Percentiles rank a stretch among this genome's conserved stretches.
phyloP scores from a whole-genome alignment of 1,139 yeast genomes.

The Nakaseomyces sp. region DNA sequence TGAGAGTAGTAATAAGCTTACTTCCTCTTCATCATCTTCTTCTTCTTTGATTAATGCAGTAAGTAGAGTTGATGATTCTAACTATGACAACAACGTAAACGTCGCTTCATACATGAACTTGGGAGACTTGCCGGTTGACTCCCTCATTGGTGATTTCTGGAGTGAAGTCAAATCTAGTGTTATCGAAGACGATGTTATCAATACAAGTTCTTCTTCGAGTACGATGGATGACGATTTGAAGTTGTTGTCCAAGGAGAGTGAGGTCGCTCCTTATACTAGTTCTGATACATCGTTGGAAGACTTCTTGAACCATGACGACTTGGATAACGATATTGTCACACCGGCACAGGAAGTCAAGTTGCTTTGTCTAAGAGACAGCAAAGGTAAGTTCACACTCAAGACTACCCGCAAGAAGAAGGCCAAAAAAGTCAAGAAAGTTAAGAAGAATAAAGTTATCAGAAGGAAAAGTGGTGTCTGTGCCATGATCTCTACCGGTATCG shows the following conservation, averaged over 20 bases:
- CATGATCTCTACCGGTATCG: conserved; percentile 30
- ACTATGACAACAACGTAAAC: no score
- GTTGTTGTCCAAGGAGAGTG: conserved; percentile 3
- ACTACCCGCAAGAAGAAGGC: conserved; percentile 14
- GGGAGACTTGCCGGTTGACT: conserved; percentile 3
- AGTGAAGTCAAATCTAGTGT: conserved; percentile 23
- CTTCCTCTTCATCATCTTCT: no score
- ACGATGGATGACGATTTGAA: conserved; percentile 9
- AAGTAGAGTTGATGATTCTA: no score
- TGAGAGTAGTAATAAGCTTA: background rate
- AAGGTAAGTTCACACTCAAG: conserved; percentile 27
- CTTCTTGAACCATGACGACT: conserved; percentile 11
- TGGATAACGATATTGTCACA: conserved; percentile 1
- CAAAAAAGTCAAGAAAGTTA: conserved; percentile 13
- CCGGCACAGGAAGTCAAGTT: conserved; percentile 6
- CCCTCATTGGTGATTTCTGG: conserved; percentile 26
- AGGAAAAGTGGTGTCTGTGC: conserved; percentile 29
- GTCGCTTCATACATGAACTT: conserved; percentile 1
- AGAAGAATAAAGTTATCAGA: conserved; percentile 21
- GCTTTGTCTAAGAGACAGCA: conserved; percentile 25
- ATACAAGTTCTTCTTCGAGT: background rate
- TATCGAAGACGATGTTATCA: conserved; percentile 17
- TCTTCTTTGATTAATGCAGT: no score
- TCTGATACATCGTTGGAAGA: conserved; percentile 10
- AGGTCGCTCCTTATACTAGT: conserved; percentile 3